Base-by-base conservation (phyloP, 768 basidiomycete genomes). In the Trametopsis cervina region DNA sequence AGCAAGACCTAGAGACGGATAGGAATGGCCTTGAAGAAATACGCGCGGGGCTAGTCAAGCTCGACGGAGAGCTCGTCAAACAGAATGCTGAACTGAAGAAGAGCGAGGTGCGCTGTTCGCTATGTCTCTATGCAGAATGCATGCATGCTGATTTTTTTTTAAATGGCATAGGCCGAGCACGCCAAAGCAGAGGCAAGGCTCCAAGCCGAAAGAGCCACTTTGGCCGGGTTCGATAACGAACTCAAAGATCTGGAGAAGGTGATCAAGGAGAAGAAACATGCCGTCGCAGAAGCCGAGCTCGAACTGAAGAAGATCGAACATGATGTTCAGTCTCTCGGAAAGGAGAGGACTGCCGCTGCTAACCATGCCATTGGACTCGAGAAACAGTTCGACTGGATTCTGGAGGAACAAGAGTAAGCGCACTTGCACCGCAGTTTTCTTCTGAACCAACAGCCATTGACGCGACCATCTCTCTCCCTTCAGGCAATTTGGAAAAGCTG, bases 141-240 rank as follows among this genome's bases (percentile, higher is more conserved):
- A 35, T 10, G 42, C 51, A 42, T 15, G 42, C 17, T 42, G 43
- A 42, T 43, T 26, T 38, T n/a, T 4, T 7, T n/a, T n/a, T n/a
- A n/a, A n/a, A n/a, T n/a, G n/a, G n/a, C n/a, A n/a, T 22, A 89
- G 81, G 69, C 68, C 39, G 66, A 72, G 12, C 77, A 85, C 54
- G 70, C 77, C 24, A 73, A 77, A 51, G 87, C 86, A 1, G 83
- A 90, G 52, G 69, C 68, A 2, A 82, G 79, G 54, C 76, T 97
- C 11, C 74, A 81, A 50, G 85, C 90, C 54, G 96, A 98, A 64
- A 83, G 85, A 18, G 91, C 90, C 4, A 85, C 89, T 5, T 75
- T 98, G 10, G 82, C 80, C 17, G 81, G 88, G 2, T 98, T 94
- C 64, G 92, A 95, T 59, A 77, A 80, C 35, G 94, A 98, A 64